Base-by-base conservation (phyloP, 2,329 filamentous ascomycete species). In the Fusarium chlamydosporum region DNA sequence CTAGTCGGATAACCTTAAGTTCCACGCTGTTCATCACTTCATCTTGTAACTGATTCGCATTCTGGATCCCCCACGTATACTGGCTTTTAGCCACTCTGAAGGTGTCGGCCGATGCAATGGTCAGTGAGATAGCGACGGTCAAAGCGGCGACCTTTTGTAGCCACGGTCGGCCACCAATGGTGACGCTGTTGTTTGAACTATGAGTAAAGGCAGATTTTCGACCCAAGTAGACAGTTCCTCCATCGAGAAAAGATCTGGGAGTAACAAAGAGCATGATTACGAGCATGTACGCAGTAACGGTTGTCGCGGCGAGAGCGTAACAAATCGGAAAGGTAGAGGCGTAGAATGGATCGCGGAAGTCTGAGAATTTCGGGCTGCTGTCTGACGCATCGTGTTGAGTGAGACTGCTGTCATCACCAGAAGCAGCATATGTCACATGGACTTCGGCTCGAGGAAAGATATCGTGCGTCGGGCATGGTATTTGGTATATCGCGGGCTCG, bases 231-330 rank as follows among this genome's bases (percentile, higher is more conserved):
- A 95, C 92, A 47, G 92, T 89, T 23, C 93, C 93, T 55, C 93
- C 93, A 61, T 96, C 89, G 67, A 97, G 90, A 78, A 96, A 97
- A 5, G 96, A 97, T 52, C 95, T 89, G n/a, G 95, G 95, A 1
- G 94, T 97, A 73, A 97, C 94, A 76, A 97, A 88, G 37, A 98
- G 89, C 87, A 97, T 96, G 67, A 97, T 92, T 72, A 97, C 91
- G 46, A 98, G 88, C 77, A 96, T 91, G 81, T 96, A 98, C 48
- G 94, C 91, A 50, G 97, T 91, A 56, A 97, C 91, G 1, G 94
- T 98, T 18, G 93, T 93, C 16, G 94, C 92, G 57, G 94, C 94
- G 55, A 98, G 91, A 45, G 94, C 94, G 76, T 97, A 99, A 74
- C 92, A 91, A 79, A 97, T 94, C 15, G 96, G 95, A 43, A 96